Conservation (phyloP, 768 basidiomycete species). For the Lactarius pseudohatsudake region DNA sequence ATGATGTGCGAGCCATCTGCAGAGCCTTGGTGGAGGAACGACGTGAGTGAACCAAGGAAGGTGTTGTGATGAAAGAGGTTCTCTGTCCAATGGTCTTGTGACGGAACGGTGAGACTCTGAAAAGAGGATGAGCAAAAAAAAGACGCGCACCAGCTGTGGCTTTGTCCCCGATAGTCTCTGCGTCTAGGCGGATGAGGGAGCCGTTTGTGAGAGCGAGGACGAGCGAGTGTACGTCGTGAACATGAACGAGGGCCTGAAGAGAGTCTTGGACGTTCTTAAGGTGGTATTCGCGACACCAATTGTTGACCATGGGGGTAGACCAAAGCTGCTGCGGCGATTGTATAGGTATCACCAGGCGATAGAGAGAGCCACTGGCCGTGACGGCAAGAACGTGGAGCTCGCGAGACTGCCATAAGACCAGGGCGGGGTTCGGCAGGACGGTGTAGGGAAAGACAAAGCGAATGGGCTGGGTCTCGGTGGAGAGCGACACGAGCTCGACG, state of each 20-base stretch:
- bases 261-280: slow-evolving; percentile 50
- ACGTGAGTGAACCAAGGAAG: slow-evolving; percentile 64
- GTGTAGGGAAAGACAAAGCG: slow-evolving; percentile 76
- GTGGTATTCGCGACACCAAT: slow-evolving; percentile 67
- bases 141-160: slow-evolving; percentile 54
- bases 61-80: slow-evolving; percentile 61
- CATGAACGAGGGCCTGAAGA: slow-evolving; percentile 47
- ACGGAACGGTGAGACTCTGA: neutral
- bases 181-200: slow-evolving; percentile 66
- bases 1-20: slow-evolving; percentile 60
- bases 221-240: slow-evolving; percentile 67
- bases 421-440: slow-evolving; percentile 61
- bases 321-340: slow-evolving; percentile 33
- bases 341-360: slow-evolving; percentile 66
- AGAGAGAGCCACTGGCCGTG: slow-evolving; percentile 67
- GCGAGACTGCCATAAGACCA: slow-evolving; percentile 49
- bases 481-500: slow-evolving; percentile 74
- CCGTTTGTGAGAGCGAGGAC: slow-evolving; percentile 61
- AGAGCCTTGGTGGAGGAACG: slow-evolving; percentile 53
- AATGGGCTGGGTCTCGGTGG: slow-evolving; percentile 61
- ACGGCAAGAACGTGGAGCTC: slow-evolving; percentile 72
- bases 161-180: slow-evolving; percentile 55
- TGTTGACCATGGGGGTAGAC: slow-evolving; percentile 37
- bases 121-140: neutral
- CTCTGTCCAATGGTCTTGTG: slow-evolving; percentile 71